Evolutionary conservation across 257 asterid genomes (phyloP), one percentile per base, ranked within the genome.

Genomic region (Lavandula angustifolia): DNA sequence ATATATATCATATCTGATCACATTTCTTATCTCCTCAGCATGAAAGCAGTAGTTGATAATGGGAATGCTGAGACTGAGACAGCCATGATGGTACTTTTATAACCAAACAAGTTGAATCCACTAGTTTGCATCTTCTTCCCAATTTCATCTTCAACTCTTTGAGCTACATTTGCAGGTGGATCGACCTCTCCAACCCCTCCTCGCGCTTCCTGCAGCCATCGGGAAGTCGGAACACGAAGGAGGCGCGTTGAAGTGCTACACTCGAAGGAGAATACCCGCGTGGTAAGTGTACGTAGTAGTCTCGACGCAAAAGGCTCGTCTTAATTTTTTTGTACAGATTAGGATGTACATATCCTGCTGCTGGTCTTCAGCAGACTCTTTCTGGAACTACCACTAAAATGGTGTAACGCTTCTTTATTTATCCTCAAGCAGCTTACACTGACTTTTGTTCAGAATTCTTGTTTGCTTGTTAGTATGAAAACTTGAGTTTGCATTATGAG

Each of bases 211-310:
- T 38, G 43, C 11, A 6, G 43, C 3, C n/a, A n/a, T n/a, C n/a
- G n/a, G n/a, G n/a, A n/a, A n/a, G n/a, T n/a, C 42, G 17, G 72
- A 27, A 47, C 65, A 62, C 59, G 68, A 46, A 33, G 69, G 41
- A 1, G 41, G 68, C 10, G 67, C 17, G 9, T n/a, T 68, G 10
- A 76, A 54, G 73, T 78, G 78, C 78, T 78, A 78, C 71, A 76
- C 70, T 50, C 69, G 84, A 70, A 73, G 78, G 70, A 70, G 57
- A 59, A 16, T 66, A 27, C 62, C 70, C 4, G 66, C 71, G 47
- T 66, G 75, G 42, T 72, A 22, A 78, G 77, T n/a, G n/a, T n/a
- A n/a, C n/a, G n/a, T n/a, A n/a, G n/a, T n/a, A n/a, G n/a, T n/a
- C n/a, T n/a, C n/a, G n/a, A n/a, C n/a, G n/a, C n/a, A n/a, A n/a